These are phyloP conservation scores for Pseudoperonospora humuli DNA, from an alignment of 352 stramenopile genomes.

Conservation along the genomic window DNA sequence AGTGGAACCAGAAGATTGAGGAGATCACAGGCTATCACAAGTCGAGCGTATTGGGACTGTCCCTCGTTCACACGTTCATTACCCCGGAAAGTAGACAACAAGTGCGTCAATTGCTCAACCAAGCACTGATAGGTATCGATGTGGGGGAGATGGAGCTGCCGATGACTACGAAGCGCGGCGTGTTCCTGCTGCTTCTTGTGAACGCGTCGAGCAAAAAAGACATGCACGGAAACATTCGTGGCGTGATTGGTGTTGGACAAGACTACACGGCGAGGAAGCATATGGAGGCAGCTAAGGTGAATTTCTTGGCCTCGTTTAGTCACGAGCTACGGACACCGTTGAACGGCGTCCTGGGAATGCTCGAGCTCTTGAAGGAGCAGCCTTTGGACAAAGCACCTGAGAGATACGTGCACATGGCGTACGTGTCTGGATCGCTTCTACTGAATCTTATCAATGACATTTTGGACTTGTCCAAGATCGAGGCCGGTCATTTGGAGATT, in stretches of 20 bases:
- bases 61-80: conserved; percentile 75
- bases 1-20: conserved; percentile 86
- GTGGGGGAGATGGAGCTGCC: conserved; percentile 86
- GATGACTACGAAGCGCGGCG: conserved; percentile 69
- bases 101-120: conserved; percentile 66
- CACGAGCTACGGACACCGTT: conserved; percentile 76
- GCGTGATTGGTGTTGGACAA: conserved; percentile 89
- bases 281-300: conserved; percentile 81
- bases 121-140: conserved; percentile 76
- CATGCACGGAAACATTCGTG: conserved; percentile 87
- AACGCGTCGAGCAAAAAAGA: conserved; percentile 87
- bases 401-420: conserved; percentile 81
- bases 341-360: conserved; percentile 78
- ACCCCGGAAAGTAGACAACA: conserved; percentile 58
- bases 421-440: conserved; percentile 78
- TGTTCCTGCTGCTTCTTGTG: conserved; percentile 63
- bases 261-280: conserved; percentile 88
- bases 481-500: conserved; percentile 87
- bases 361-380: conserved; percentile 74
- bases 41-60: conserved; percentile 54
- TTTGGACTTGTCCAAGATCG: conserved; percentile 89
- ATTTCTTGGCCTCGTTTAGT: conserved; percentile 83
- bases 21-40: conserved; percentile 80
- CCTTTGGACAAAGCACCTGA: conserved; percentile 55
- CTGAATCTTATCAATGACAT: conserved; percentile 91